Evolutionary conservation across 2,329 filamentous ascomycete species (phyloP), one percentile per base, ranked within the genome.

Genomic region (Setomelanomma holmii): DNA sequence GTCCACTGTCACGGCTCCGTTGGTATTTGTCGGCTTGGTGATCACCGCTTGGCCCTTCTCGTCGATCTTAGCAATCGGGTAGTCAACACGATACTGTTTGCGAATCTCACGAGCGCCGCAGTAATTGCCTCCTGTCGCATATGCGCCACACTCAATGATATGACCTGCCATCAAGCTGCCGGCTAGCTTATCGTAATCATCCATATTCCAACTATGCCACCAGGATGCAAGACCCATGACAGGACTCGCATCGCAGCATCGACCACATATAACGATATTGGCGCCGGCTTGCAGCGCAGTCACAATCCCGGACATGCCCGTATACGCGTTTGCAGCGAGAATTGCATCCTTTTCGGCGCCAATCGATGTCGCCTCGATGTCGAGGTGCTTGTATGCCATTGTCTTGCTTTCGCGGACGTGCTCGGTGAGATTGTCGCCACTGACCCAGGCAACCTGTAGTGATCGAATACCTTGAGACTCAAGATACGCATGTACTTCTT

Each of bases 251-350:
- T 78, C 76, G n/a, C 67, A 69, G 8, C 77, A 75, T 21, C 76
- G 64, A 4, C 76, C 76, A 38, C 75, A 77, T 12, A 78, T 67
- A 1, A 78, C 72, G 27, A 78, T 78, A 45, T 78, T 58, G 8
- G 75, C 75, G 14, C 34, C 34, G 2, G n/a, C 11, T 36, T 16
- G 7, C 7, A 36, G 34, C 3, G 11, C 34, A 7, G 11, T 17
- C 3, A 36, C 34, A 6, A 36, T 36, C 16, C 11, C 34, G 14
- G 11, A 8, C 3, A 7, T 7, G 3, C 34, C 34, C 11, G n/a
- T 11, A n/a, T 36, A 36, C 16, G 34, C 34, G n/a, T 36, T 36
- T n/a, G 34, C 34, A 7, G 11, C n/a, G 12, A 36, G 11, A 7
- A 36, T 36, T 14, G 34, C 7, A 7, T n/a, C n/a, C 6, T 7